phyloP scores from a whole-genome alignment of 2,329 filamentous ascomycete genomes.

The Paecilomyces sp. region DNA sequence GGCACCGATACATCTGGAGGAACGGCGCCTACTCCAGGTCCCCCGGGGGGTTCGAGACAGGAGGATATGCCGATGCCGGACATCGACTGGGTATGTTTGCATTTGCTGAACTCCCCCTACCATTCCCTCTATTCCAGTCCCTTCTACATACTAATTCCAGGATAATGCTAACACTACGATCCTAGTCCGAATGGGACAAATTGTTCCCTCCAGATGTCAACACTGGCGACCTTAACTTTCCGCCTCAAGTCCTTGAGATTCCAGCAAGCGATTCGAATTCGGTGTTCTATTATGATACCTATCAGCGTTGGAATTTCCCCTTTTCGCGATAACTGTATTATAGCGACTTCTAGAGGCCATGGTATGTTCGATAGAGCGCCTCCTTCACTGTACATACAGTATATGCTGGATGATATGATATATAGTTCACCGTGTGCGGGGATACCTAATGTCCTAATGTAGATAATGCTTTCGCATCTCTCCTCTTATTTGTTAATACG shows the following conservation, averaged over 20 bases:
- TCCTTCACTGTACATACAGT: background rate
- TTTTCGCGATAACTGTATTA: background rate
- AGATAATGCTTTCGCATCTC: no score
- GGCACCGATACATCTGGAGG: constrained; percentile 7
- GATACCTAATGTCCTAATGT: no score
- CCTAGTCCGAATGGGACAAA: constrained; percentile 28
- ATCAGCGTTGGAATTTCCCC: constrained; percentile 21
- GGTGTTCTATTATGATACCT: constrained; percentile 34
- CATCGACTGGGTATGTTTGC: constrained; percentile 57
- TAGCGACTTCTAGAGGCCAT: background rate
- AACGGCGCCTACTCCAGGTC: constrained; percentile 5
- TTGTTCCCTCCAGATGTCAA: constrained; percentile 40
- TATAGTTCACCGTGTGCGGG: no score
- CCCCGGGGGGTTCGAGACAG: constrained; percentile 8
- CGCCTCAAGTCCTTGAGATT: constrained; percentile 14
- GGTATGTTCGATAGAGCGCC: background rate
- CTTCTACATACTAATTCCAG: background rate
- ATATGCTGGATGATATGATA: no score
- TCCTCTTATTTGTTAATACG: no score
- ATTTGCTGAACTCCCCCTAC: background rate
- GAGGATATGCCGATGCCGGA: constrained; percentile 39
- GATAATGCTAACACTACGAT: background rate
- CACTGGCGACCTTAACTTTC: constrained; percentile 47
- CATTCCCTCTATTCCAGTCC: background rate
- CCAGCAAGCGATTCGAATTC: constrained; percentile 10